A percentile compares a stretch with the other conserved stretches of the same genome.
Evolutionary conservation across 202 grass and related monocot genomes (phyloP).

Genomic region (Miscanthus sacchariflorus): DNA sequence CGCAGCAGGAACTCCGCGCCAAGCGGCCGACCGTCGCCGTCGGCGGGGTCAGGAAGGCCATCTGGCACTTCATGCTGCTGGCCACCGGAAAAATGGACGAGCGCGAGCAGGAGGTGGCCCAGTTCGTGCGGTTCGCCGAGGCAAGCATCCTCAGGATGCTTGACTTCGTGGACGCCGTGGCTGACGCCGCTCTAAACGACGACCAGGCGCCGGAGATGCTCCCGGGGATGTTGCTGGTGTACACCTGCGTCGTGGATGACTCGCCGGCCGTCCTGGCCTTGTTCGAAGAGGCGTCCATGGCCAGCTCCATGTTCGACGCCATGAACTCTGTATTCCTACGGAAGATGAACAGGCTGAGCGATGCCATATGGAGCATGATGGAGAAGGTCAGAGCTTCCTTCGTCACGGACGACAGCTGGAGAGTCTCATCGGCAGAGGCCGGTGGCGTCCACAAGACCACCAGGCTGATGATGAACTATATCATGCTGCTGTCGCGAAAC

Average conservation of each 20-base stretch:
- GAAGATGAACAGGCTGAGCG: constrained; percentile 38
- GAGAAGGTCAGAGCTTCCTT: constrained; percentile 4
- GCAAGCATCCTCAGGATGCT: constrained; percentile 34
- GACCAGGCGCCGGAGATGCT: neutral
- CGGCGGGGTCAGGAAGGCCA: neutral
- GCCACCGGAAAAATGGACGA: neutral
- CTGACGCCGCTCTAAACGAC: neutral
- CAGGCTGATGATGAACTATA: constrained; percentile 23
- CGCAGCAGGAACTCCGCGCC: constrained; percentile 3
- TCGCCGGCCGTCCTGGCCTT: neutral
- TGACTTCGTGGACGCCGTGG: constrained; percentile 10
- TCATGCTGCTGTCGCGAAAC: neutral
- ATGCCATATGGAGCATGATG: constrained; percentile 23
- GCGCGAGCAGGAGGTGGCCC: constrained; percentile 2
- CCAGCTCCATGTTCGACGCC: neutral
- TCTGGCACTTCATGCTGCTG: neutral
- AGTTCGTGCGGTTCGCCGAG: constrained; percentile 9
- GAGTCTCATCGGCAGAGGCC: neutral
- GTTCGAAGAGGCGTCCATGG: neutral
- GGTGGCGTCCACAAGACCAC: neutral
- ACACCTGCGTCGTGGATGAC: constrained; percentile 30
- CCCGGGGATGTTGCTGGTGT: constrained; percentile 33
- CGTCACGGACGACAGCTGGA: neutral
- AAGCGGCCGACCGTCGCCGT: neutral
- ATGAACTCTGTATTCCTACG: neutral